Evolutionary conservation across 352 stramenopile genomes (phyloP), one percentile per base, ranked within the genome.

Genomic region (Phytopythium oedochilum): DNA sequence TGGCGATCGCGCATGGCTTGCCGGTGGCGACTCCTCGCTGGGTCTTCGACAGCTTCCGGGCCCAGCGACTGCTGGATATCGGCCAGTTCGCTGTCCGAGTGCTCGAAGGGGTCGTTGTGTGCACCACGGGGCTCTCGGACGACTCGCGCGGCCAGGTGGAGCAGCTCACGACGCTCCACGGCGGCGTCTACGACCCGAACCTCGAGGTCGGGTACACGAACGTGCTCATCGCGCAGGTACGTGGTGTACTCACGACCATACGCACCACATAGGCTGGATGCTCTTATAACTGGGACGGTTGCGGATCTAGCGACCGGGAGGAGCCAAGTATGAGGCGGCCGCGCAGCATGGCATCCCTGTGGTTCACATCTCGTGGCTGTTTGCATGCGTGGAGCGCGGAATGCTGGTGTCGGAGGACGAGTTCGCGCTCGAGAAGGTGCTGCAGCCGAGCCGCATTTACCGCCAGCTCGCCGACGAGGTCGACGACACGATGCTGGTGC

Each of bases 11-110:
- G 0, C 61, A 73, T n/a, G 63, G 69, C 3, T 55, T 92, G 1
- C 56, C 62, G 8, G 66, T 92, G 6, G 66, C 68, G 17, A 71
- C 67, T 1, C 66, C 78, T 6, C 66, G 71, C 26, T 92, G 82
- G 82, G 62, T 92, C 14, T 86, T 89, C 48, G 77, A 88, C 28
- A 86, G 77, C 57, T 89, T 81, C 32, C 66, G 67, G 8, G 64
- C 72, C 15, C 60, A 80, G 18, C 57, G 64, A 36, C 48, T 86
- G 22, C 59, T 89, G 3, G 67, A 83, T 11, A 46, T 61, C 12
- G 58, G 61, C 8, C 35, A 48, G 0, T 89, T 81, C 50, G 25
- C 55, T 1, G 60, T 89, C 0, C 64, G 57, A 1, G 18, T 75
- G 17, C 64, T 92, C 2, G 78, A 89, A 68, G 82, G 82, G 0